phyloP scores from a whole-genome alignment of 169 alveolate species.

The Eimeria maxima region DNA sequence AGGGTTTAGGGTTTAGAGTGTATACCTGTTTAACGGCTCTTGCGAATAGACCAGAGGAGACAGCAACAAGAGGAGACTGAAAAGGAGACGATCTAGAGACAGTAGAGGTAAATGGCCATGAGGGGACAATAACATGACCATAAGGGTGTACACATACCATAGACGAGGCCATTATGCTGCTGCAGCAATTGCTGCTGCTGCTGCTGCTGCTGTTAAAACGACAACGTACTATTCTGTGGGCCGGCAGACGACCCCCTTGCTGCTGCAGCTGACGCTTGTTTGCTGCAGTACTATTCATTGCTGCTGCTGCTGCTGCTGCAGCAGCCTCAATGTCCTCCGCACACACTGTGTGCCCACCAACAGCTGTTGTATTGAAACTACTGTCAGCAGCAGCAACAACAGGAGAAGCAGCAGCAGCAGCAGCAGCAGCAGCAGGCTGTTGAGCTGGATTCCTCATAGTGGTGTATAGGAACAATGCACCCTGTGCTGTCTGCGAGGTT shows the following conservation, averaged over 20 bases:
- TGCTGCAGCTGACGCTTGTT: slow-evolving; percentile 53
- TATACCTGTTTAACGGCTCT: slow-evolving; percentile 14
- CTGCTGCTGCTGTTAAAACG: no score
- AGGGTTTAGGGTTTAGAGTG: background rate
- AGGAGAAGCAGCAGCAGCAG: slow-evolving; percentile 47
- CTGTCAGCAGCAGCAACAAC: slow-evolving; percentile 19
- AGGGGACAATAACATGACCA: slow-evolving; percentile 59
- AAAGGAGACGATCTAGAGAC: slow-evolving; percentile 33
- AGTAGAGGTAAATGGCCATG: slow-evolving; percentile 34
- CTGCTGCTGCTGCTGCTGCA: slow-evolving; percentile 69
- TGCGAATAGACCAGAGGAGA: slow-evolving; percentile 53
- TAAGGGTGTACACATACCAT: slow-evolving; percentile 54
- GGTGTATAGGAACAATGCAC: no score
- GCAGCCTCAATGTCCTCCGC: slow-evolving; percentile 44
- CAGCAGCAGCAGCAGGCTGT: background rate
- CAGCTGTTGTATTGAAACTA: background rate
- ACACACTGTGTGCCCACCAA: background rate
- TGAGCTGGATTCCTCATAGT: no score
- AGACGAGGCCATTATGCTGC: slow-evolving; percentile 3
- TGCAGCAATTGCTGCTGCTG: no score
- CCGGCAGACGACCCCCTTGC: slow-evolving; percentile 1
- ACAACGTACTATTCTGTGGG: slow-evolving; percentile 27
- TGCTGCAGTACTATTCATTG: background rate
- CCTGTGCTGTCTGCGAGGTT: background rate
- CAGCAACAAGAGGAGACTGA: slow-evolving; percentile 67